phyloP scores from a whole-genome alignment of 257 asterid genomes.

The Solanum clarkiae region DNA sequence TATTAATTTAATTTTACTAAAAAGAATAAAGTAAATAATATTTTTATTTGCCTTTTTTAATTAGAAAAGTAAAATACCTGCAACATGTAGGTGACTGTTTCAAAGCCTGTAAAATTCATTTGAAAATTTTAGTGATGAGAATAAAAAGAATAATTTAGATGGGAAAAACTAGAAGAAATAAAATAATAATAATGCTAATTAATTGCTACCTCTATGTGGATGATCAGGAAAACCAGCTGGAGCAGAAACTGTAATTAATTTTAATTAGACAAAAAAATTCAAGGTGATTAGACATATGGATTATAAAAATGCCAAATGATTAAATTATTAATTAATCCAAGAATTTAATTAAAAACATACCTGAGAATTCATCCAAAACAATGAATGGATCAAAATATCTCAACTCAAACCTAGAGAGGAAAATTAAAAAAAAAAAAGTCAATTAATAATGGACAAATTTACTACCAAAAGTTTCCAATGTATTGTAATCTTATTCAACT shows the following conservation, averaged over 20 bases:
- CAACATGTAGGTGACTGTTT: constrained; percentile 89
- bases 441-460: background rate
- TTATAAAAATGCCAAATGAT: background rate
- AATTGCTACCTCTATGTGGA: constrained; percentile 73
- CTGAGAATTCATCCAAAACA: constrained; percentile 76
- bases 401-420: constrained; percentile 45
- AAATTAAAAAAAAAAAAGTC: background rate
- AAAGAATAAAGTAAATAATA: background rate
- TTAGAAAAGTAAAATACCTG: constrained; percentile 30
- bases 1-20: background rate
- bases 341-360: constrained; percentile 11
- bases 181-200: background rate
- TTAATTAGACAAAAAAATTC: background rate
- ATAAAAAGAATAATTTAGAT: background rate
- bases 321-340: background rate
- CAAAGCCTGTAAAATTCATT: constrained; percentile 52
- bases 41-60: background rate
- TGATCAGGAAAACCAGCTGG: constrained; percentile 99
- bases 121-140: background rate
- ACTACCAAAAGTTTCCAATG: background rate
- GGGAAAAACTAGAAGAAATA: background rate
- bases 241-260: constrained; percentile 52
- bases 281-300: background rate
- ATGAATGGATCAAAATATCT: constrained; percentile 80
- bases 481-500: no score